Base-by-base conservation (phyloP, 73 alveolate genomes). In the Paramecium primaurelia region DNA sequence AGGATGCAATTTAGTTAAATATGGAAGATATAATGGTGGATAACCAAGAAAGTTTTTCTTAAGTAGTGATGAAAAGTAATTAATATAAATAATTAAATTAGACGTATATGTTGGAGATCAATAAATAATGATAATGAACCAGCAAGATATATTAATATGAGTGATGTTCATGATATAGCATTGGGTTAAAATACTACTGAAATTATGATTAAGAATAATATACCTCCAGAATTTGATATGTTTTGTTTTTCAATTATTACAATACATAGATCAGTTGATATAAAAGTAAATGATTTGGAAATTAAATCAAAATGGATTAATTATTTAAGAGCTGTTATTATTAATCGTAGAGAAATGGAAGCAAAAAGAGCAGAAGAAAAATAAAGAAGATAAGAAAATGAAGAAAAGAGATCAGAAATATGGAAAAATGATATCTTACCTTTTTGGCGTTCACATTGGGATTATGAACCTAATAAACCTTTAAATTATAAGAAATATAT, bases 181-280 rank as follows among this genome's bases (percentile, higher is more conserved):
- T 95, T 95, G 10, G 98, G 98, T 22, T 44, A 71, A 22, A 92
- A 93, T 54, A 88, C 96, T 6, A 75, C 96, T 37, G 92, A 85
- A 45, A 93, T 95, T 2, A 75, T 95, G 59, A 93, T 60, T 25
- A 95, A 68, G 71, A 93, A 95, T 75, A 68, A 90, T n/a, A 44
- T 95, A 2, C 96, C 98, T 11, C 54, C 77, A 25, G 98, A 95
- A 60, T 93, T 93, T 73, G 98, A 95, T 60, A 89, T 87, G 84
- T 60, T 90, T 30, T 84, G 93, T 73, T 93, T 95, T 64, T 95
- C 98, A 11, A 93, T 95, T 9, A 77, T 93, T 14, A 93, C 98
- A 14, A 26, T 51, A 9, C 75, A 73, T 14, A 85, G 98, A 85
- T 45, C 96, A 16, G 86, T 95, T 2, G 98, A 95, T 75, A 60